These are phyloP conservation scores for Phlebiopsis gigantea DNA, from an alignment of 768 basidiomycete species.

Conservation along the genomic window DNA sequence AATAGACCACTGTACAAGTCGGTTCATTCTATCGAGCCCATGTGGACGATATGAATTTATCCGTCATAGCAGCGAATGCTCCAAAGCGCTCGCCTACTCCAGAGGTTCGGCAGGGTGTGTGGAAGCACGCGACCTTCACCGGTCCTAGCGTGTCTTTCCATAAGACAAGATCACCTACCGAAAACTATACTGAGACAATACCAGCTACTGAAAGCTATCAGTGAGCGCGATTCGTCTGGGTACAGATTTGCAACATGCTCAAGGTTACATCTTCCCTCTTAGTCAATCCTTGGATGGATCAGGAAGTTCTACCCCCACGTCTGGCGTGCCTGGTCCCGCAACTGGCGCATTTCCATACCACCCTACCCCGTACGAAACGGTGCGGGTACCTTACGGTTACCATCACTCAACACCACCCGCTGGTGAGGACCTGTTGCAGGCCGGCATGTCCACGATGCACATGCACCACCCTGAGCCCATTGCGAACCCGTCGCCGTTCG, in stretches of 20 bases:
- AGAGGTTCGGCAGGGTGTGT: neutral
- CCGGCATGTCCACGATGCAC: neutral
- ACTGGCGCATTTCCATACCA: neutral
- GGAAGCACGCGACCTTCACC: neutral
- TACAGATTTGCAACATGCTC: neutral
- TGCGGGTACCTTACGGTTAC: neutral
- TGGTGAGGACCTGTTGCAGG: neutral
- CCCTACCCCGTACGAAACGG: neutral
- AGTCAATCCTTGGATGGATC: neutral
- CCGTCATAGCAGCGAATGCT: conserved; percentile 33
- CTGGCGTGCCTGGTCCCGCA: neutral
- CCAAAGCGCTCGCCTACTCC: conserved; percentile 35
- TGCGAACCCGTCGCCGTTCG: conserved; percentile 9
- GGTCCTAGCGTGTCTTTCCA: neutral
- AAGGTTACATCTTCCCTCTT: neutral
- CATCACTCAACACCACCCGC: neutral
- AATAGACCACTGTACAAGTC: conserved; percentile 52
- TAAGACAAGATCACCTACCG: neutral
- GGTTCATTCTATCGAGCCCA: conserved; percentile 46
- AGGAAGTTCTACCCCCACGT: neutral
- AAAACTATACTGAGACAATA: neutral
- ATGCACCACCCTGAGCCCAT: neutral
- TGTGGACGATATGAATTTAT: conserved; percentile 34
- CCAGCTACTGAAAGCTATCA: neutral
- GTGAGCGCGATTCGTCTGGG: neutral